Base-by-base conservation (phyloP, 768 basidiomycete genomes). In the Leccinum disarticulatum region DNA sequence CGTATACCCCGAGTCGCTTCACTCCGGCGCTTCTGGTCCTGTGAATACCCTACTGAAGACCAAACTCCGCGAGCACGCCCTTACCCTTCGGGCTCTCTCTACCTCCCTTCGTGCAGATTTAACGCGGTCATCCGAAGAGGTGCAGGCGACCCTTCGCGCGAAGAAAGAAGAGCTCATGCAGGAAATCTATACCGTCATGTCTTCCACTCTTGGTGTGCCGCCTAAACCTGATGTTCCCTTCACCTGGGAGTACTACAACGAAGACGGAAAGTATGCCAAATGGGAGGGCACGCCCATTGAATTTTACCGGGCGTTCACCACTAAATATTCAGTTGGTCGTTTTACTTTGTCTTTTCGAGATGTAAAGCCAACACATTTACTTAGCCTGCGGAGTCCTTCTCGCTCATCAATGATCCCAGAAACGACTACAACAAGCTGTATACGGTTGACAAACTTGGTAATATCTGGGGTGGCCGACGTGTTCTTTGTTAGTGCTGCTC, bases 331-430 rank as follows among this genome's bases (percentile, higher is more conserved):
- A 22, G 86, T 87, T 59, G 27, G 81, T 75, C 46, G 25, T 49
- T 53, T 58, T 54, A n/a, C 38, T 47, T 33, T 19, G 27, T 46
- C 48, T 47, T 27, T 50, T 17, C 15, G 28, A 35, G 25, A 50
- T 46, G 30, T 25, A 13, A 33, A 10, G 6, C 63, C 31, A 58
- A 56, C 51, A 14, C 13, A 8, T 9, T 28, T 57, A 41, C 54
- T 19, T 56, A 90, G 84, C 85, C 87, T 2, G 70, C 79, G 3
- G 90, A 94, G 27, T 87, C 82, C 2, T 96, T 98, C 81, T 96
- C 94, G 38, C 82, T 98, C 13, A 93, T 98, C 73, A 89, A 98
- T 67, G 96, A 98, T 71, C 95, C 96, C 10, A 84, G 96, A 27
- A 95, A 98, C 70, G 77, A 78, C 19, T 93, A 88, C 72, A 81